Percentiles rank a stretch among this genome's conserved stretches.
Evolutionary conservation across 2,329 filamentous ascomycete species (phyloP).

Genomic region (Cladophialophora bantiana): DNA sequence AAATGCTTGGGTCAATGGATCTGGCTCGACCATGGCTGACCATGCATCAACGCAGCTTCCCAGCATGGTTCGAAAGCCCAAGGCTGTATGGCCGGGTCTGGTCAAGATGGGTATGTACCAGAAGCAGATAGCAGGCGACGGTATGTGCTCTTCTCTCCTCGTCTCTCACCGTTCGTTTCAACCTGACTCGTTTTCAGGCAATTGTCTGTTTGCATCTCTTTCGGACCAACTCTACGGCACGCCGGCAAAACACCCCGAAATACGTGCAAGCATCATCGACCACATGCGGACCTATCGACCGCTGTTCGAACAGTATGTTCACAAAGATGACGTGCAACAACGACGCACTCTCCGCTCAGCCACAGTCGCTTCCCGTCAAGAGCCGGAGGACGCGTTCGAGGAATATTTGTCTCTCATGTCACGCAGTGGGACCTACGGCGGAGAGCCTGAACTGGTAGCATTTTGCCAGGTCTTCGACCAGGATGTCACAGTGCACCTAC

Average conservation of each 20-base stretch:
- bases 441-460: constrained; percentile 71
- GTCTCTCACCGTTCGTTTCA: constrained; percentile 10
- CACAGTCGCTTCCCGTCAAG: constrained; percentile 54
- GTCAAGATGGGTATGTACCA: constrained; percentile 39
- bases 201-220: constrained; percentile 73
- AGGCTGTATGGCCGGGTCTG: constrained; percentile 41
- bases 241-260: constrained; percentile 63
- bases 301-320: constrained; percentile 71
- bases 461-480: constrained; percentile 68
- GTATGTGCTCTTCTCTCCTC: constrained; percentile 25
- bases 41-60: constrained; percentile 41
- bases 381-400: constrained; percentile 65
- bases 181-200: constrained; percentile 56
- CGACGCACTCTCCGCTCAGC: constrained; percentile 44
- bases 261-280: constrained; percentile 65
- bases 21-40: constrained; percentile 40
- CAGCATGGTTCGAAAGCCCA: constrained; percentile 41
- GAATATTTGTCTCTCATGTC: constrained; percentile 67
- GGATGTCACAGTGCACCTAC: constrained; percentile 58
- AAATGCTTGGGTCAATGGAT: constrained; percentile 41
- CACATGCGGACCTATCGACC: constrained; percentile 67
- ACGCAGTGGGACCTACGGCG: constrained; percentile 67
- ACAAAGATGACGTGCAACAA: constrained; percentile 56
- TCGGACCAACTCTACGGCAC: constrained; percentile 71
- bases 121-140: constrained; percentile 41